A percentile compares a stretch with the other conserved stretches of the same genome.
phyloP scores from a whole-genome alignment of 2,329 filamentous ascomycete genomes.

The Cladosporium cucumerinum region DNA sequence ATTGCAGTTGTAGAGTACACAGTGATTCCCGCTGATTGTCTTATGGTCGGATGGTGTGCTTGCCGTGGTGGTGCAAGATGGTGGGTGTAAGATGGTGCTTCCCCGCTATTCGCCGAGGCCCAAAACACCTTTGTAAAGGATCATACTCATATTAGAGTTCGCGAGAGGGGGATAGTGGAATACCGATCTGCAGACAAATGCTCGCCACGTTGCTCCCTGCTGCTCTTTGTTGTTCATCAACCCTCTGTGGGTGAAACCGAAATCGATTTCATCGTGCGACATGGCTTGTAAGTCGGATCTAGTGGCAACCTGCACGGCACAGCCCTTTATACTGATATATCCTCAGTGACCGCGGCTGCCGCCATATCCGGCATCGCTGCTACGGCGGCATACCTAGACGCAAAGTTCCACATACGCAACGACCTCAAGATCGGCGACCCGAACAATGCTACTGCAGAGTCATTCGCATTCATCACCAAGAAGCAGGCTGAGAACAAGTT shows the following conservation, averaged over 20 bases:
- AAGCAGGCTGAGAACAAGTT: slow-evolving; percentile 20
- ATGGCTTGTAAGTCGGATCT: background rate
- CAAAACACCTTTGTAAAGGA: background rate
- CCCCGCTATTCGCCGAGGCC: slow-evolving; percentile 4
- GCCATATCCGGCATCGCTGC: slow-evolving; percentile 29
- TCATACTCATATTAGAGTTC: background rate
- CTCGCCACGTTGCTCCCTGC: background rate
- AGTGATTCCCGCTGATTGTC: background rate
- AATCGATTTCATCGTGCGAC: background rate
- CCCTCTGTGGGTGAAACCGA: background rate
- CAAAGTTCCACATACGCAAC: slow-evolving; percentile 63
- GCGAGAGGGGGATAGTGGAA: slow-evolving; percentile 3
- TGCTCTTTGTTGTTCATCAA: background rate
- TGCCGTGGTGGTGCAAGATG: background rate
- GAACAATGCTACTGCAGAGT: slow-evolving; percentile 23
- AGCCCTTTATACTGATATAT: background rate
- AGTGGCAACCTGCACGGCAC: background rate
- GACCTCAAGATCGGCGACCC: slow-evolving; percentile 47
- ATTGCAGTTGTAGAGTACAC: background rate
- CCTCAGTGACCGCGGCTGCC: slow-evolving; percentile 22
- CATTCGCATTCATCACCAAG: slow-evolving; percentile 26
- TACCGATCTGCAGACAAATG: background rate
- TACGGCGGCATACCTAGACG: slow-evolving; percentile 59
- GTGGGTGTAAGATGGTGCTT: background rate
- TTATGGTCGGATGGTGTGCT: background rate